phyloP scores from a whole-genome alignment of 192 early-diverging fungal genomes.

The Diversispora eburnea region DNA sequence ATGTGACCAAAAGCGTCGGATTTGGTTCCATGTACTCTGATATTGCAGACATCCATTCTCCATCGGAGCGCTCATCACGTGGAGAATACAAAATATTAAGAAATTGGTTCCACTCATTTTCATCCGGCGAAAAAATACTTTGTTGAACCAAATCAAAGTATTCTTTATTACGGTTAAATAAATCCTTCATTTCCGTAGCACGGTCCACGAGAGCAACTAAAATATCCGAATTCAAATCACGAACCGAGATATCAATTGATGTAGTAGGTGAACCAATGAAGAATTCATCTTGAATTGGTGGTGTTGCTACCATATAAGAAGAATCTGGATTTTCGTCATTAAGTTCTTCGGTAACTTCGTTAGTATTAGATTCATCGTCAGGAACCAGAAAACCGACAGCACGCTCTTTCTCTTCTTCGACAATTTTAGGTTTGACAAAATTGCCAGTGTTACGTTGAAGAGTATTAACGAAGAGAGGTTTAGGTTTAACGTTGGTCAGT shows the following conservation, averaged over 20 bases:
- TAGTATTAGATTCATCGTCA: too few relatives aligned
- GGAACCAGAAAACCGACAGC: too few relatives aligned
- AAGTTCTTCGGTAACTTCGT: too few relatives aligned
- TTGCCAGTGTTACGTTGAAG: too few relatives aligned
- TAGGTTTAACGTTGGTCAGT: too few relatives aligned
- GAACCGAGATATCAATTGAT: not conserved
- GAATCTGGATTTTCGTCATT: too few relatives aligned
- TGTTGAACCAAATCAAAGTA: slow-evolving; percentile 27
- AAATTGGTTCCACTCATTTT: slow-evolving; percentile 35
- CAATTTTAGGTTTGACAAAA: too few relatives aligned
- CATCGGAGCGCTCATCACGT: not conserved
- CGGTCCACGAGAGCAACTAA: not conserved
- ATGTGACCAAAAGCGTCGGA: slow-evolving; percentile 31
- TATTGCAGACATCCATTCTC: not conserved
- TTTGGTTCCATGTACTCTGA: not conserved
- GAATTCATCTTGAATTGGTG: not conserved
- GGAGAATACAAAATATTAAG: slow-evolving; percentile 24
- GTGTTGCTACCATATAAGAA: too few relatives aligned
- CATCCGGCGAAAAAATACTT: slow-evolving; percentile 29
- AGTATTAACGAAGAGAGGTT: too few relatives aligned
- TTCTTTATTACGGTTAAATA: not conserved
- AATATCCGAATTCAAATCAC: not conserved
- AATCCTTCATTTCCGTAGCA: slow-evolving; percentile 7
- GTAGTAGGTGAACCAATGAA: not conserved
- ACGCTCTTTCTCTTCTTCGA: too few relatives aligned